Evolutionary conservation across 2,329 filamentous ascomycete species (phyloP).

Genomic region (Endoconidiophora laricicola): DNA sequence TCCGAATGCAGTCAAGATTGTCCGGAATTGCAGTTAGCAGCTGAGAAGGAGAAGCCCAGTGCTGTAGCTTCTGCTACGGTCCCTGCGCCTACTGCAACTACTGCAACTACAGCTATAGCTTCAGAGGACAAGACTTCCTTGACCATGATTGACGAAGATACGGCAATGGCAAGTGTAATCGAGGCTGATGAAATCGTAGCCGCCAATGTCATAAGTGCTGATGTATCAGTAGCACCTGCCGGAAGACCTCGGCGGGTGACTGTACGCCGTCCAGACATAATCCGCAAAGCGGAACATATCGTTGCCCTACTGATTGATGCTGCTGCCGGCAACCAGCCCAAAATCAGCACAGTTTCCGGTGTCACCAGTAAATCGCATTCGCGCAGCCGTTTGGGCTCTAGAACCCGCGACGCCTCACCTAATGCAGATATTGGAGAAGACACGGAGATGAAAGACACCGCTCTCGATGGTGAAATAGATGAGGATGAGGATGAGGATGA

Average conservation of each 20-base stretch:
- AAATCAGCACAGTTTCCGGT: background rate
- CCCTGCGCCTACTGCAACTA: background rate
- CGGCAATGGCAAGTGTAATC: slow-evolving; percentile 16
- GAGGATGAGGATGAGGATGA: slow-evolving; percentile 17
- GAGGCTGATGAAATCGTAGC: slow-evolving; percentile 14
- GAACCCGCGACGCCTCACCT: slow-evolving; percentile 4
- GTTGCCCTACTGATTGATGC: slow-evolving; percentile 18
- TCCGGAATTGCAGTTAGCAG: slow-evolving; percentile 2
- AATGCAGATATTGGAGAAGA: slow-evolving; percentile 22
- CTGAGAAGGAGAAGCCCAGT: slow-evolving; percentile 20
- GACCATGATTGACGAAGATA: slow-evolving; percentile 2
- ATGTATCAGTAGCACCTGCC: background rate
- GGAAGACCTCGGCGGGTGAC: slow-evolving; percentile 25
- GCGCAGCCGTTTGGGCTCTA: background rate
- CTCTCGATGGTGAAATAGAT: slow-evolving; percentile 16
- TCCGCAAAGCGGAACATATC: slow-evolving; percentile 45
- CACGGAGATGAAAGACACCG: slow-evolving; percentile 29
- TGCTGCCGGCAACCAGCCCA: background rate
- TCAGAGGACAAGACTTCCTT: slow-evolving; percentile 10
- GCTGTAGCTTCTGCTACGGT: background rate
- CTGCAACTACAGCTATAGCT: background rate
- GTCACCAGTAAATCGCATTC: background rate
- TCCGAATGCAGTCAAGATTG: slow-evolving; percentile 5
- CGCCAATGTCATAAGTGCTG: background rate
- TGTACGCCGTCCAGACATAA: slow-evolving; percentile 38